A percentile compares a stretch with the other conserved stretches of the same genome.
Conservation (phyloP, 495 filamentous ascomycete genomes). For the Xylaria bambusicola region DNA sequence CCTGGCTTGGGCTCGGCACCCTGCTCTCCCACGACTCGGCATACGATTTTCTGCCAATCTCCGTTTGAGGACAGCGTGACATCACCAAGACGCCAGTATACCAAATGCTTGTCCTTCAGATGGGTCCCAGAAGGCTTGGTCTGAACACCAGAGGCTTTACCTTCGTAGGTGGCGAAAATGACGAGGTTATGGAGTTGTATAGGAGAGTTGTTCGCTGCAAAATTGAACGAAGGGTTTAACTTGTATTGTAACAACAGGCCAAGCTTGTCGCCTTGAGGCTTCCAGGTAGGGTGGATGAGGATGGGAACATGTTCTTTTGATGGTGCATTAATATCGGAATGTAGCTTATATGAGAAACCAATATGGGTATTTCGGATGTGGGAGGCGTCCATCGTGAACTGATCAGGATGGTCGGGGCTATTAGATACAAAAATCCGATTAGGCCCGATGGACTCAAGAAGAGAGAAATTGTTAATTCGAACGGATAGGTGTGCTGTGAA, state of each 20-base stretch:
- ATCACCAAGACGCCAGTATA: constrained; percentile 89
- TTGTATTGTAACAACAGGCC: constrained; percentile 83
- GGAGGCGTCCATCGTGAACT: constrained; percentile 74
- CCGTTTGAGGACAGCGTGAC: constrained; percentile 60
- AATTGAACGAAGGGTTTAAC: constrained; percentile 71
- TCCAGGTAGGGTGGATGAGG: constrained; percentile 78
- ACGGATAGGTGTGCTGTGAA: constrained; percentile 61
- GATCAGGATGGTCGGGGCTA: constrained; percentile 68
- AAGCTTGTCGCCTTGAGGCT: constrained; percentile 76
- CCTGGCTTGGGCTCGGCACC: constrained; percentile 75
- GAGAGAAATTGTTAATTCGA: constrained; percentile 84
- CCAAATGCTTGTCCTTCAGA: constrained; percentile 80
- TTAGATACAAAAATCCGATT: constrained; percentile 87
- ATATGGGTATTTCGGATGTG: constrained; percentile 70
- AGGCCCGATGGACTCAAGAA: constrained; percentile 91
- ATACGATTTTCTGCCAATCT: constrained; percentile 68
- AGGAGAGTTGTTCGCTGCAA: constrained; percentile 36
- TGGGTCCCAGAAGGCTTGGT: constrained; percentile 78
- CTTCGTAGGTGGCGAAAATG: constrained; percentile 79
- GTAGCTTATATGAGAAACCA: constrained; percentile 95
- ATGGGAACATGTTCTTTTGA: constrained; percentile 65
- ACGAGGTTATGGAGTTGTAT: constrained; percentile 77
- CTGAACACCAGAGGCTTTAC: constrained; percentile 64
- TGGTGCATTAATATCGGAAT: constrained; percentile 64
- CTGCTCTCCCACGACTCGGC: constrained; percentile 71